These are phyloP conservation scores for Torrubiellomyces zombiae DNA, from an alignment of 2,329 filamentous ascomycete genomes.

Conservation along the genomic window DNA sequence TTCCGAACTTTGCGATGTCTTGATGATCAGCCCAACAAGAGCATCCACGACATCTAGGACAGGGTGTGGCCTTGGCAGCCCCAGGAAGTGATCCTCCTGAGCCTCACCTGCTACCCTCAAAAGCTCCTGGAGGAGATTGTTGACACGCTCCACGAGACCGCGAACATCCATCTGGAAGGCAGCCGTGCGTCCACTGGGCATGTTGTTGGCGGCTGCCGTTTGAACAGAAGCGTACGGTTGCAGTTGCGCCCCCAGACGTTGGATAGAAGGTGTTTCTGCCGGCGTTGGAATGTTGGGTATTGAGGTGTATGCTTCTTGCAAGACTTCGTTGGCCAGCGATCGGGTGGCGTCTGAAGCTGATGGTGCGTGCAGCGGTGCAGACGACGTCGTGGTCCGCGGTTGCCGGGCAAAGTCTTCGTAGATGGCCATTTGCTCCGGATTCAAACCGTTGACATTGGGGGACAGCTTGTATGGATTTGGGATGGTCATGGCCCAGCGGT, in stretches of 20 bases:
- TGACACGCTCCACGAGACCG: constrained; percentile 35
- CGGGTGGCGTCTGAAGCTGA: constrained; percentile 44
- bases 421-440: constrained; percentile 82
- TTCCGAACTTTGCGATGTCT: constrained; percentile 43
- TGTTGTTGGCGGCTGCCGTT: constrained; percentile 14
- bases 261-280: constrained; percentile 40
- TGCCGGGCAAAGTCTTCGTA: constrained; percentile 93
- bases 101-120: constrained; percentile 34
- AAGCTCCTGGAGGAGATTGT: constrained; percentile 41
- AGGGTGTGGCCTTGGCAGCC: constrained; percentile 39
- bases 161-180: constrained; percentile 34
- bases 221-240: constrained; percentile 39
- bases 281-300: constrained; percentile 42
- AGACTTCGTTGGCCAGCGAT: constrained; percentile 44
- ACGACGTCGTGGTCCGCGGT: constrained; percentile 43
- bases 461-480: constrained; percentile 84
- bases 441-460: constrained; percentile 52
- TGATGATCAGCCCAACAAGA: constrained; percentile 44
- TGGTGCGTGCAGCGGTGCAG: constrained; percentile 37
- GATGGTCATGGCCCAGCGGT: constrained; percentile 84
- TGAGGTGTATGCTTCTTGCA: constrained; percentile 43
- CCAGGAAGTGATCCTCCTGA: constrained; percentile 41
- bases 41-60: constrained; percentile 48
- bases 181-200: constrained; percentile 34
- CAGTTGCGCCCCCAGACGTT: constrained; percentile 34